Conservation (phyloP, 106 monocot genomes). For the Ottelia alismoides region DNA sequence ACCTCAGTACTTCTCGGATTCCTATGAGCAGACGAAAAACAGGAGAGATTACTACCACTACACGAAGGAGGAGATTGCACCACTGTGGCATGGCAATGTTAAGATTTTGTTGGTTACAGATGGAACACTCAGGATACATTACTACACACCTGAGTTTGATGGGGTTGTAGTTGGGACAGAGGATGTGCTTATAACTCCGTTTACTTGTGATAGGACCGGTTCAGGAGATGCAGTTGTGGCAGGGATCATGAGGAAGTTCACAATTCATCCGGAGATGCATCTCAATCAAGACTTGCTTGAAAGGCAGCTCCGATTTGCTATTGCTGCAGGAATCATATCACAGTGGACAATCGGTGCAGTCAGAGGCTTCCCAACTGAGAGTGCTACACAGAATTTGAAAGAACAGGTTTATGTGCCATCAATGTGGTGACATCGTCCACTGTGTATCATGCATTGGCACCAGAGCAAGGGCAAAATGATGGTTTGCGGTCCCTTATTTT, state of each 20-base stretch:
- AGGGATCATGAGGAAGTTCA: slow-evolving; percentile 71
- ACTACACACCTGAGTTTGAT: slow-evolving; percentile 77
- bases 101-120: slow-evolving; percentile 77
- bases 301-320: slow-evolving; percentile 74
- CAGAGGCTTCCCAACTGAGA: slow-evolving; percentile 82
- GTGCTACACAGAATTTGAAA: slow-evolving; percentile 90
- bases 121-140: slow-evolving; percentile 80
- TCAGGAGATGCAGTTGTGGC: slow-evolving; percentile 93
- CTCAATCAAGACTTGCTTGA: slow-evolving; percentile 60
- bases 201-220: slow-evolving; percentile 82
- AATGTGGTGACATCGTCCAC: slow-evolving; percentile 72
- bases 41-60: slow-evolving; percentile 67
- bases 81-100: slow-evolving; percentile 68
- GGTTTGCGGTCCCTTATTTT: too few species aligned
- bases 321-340: slow-evolving; percentile 90
- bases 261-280: slow-evolving; percentile 64
- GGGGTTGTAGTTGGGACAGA: slow-evolving; percentile 84
- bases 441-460: too few species aligned
- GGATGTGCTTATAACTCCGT: slow-evolving; percentile 86
- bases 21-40: slow-evolving; percentile 56
- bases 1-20: slow-evolving; percentile 76
- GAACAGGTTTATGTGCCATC: slow-evolving; percentile 94
- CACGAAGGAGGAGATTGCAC: slow-evolving; percentile 59
- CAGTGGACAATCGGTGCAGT: slow-evolving; percentile 93
- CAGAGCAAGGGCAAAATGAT: too few species aligned